A percentile compares a stretch with the other conserved stretches of the same genome.
Evolutionary conservation across 2,329 filamentous ascomycete species (phyloP).

Genomic region (Neoscytalidium dimidiatum): DNA sequence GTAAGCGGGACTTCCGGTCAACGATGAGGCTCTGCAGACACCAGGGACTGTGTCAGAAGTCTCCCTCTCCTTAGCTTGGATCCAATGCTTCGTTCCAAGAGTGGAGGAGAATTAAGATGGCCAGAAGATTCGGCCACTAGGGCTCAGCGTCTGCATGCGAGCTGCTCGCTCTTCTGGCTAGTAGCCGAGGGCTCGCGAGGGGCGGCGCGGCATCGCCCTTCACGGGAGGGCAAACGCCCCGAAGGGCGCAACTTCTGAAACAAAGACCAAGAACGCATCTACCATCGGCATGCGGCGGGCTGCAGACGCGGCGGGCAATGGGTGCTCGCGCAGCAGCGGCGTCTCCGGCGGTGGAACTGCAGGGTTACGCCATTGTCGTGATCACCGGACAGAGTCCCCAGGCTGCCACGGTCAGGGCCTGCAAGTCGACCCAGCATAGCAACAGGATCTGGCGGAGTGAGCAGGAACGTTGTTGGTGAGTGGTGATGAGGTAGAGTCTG

Average conservation of each 20-base stretch:
- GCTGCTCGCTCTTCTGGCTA: too few relatives aligned
- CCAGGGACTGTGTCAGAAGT: background rate
- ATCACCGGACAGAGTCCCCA: background rate
- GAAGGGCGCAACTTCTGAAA: background rate
- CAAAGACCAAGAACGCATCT: background rate
- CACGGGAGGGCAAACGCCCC: background rate
- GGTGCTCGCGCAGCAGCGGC: background rate
- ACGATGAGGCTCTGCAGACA: constrained; percentile 1
- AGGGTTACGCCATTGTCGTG: background rate
- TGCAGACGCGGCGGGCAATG: background rate
- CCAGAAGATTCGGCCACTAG: background rate
- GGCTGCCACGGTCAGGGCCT: background rate
- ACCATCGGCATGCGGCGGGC: background rate
- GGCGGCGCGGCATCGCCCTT: background rate
- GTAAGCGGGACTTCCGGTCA: constrained; percentile 5
- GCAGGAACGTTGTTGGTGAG: background rate
- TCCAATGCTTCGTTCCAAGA: too few relatives aligned
- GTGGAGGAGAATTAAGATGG: background rate
- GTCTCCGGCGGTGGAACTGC: background rate
- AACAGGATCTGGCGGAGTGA: background rate
- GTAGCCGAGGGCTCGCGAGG: too few relatives aligned
- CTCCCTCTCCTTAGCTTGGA: background rate
- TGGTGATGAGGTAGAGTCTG: background rate
- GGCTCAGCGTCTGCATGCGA: background rate
- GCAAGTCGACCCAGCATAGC: background rate